Evolutionary conservation across 805 yeast genomes (phyloP).

Genomic region (Starmera dryadoides): DNA sequence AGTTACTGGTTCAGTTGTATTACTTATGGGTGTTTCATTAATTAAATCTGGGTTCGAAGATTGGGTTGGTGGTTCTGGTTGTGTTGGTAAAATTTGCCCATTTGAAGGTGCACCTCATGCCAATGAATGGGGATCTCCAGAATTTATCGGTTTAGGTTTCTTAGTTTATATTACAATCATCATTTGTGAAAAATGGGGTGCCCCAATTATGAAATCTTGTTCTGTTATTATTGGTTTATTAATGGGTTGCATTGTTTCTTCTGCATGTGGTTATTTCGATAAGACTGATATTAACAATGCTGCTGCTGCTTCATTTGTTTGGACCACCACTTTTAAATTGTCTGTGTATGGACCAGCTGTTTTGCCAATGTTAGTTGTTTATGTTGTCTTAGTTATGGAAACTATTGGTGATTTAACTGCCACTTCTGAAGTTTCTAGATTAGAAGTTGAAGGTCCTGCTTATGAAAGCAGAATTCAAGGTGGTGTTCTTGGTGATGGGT

Average conservation of each 20-base stretch:
- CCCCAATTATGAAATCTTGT: constrained; percentile 92
- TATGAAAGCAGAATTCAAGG: constrained; percentile 89
- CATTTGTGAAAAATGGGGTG: constrained; percentile 78
- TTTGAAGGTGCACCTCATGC: constrained; percentile 45
- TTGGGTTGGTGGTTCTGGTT: constrained; percentile 84
- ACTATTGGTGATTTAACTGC: constrained; percentile 94
- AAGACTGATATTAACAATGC: constrained; percentile 53
- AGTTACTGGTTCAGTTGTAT: constrained; percentile 89
- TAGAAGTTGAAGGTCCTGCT: constrained; percentile 71
- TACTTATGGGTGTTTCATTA: constrained; percentile 71
- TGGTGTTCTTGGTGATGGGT: constrained; percentile 85
- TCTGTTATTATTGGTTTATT: constrained; percentile 82
- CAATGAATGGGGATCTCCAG: constrained; percentile 81
- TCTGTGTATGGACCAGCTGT: constrained; percentile 80
- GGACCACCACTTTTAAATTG: constrained; percentile 81
- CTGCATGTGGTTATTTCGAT: constrained; percentile 81
- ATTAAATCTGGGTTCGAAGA: constrained; percentile 71
- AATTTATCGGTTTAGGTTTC: constrained; percentile 83
- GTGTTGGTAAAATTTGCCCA: constrained; percentile 44
- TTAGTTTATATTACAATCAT: constrained; percentile 69
- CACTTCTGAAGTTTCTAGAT: constrained; percentile 82
- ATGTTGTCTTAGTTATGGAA: constrained; percentile 79
- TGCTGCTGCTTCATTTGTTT: constrained; percentile 78
- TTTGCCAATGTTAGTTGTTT: constrained; percentile 77
- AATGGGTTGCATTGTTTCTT: constrained; percentile 88